Evolutionary conservation across 768 basidiomycete species (phyloP).

Genomic region (Rickenella mellea): DNA sequence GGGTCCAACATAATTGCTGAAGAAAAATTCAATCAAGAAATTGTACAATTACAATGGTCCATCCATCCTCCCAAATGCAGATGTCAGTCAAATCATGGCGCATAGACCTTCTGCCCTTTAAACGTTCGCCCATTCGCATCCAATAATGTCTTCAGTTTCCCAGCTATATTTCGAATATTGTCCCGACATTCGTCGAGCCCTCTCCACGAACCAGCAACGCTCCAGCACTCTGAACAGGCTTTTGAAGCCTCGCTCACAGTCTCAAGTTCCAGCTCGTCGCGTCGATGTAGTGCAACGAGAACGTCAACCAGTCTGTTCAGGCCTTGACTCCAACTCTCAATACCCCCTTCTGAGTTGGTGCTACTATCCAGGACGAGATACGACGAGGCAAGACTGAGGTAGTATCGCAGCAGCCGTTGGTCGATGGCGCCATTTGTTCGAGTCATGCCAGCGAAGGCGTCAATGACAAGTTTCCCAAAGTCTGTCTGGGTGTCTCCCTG

Average conservation of each 20-base stretch:
- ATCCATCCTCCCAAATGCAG: too few relatives aligned
- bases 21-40: too few relatives aligned
- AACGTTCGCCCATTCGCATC: slow-evolving; percentile 46
- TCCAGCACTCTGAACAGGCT: slow-evolving; percentile 78
- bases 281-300: slow-evolving; percentile 57
- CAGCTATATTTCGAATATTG: slow-evolving; percentile 51
- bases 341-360: slow-evolving; percentile 48
- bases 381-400: slow-evolving; percentile 65
- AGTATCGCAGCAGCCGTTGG: slow-evolving; percentile 53
- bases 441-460: slow-evolving; percentile 43
- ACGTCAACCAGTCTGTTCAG: slow-evolving; percentile 65
- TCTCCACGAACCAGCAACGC: slow-evolving; percentile 56
- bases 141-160: slow-evolving; percentile 48
- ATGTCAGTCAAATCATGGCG: slow-evolving; percentile 19
- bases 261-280: slow-evolving; percentile 64
- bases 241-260: slow-evolving; percentile 64
- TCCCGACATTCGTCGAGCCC: slow-evolving; percentile 56
- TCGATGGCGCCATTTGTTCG: slow-evolving; percentile 39
- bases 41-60: too few relatives aligned
- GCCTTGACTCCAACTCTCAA: slow-evolving; percentile 55
- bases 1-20: too few relatives aligned
- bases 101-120: slow-evolving; percentile 26
- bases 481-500: slow-evolving; percentile 54
- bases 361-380: slow-evolving; percentile 69
- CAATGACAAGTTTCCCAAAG: slow-evolving; percentile 51